Evolutionary conservation across 2,329 filamentous ascomycete species (phyloP).

Genomic region (Colletotrichum tabaci): DNA sequence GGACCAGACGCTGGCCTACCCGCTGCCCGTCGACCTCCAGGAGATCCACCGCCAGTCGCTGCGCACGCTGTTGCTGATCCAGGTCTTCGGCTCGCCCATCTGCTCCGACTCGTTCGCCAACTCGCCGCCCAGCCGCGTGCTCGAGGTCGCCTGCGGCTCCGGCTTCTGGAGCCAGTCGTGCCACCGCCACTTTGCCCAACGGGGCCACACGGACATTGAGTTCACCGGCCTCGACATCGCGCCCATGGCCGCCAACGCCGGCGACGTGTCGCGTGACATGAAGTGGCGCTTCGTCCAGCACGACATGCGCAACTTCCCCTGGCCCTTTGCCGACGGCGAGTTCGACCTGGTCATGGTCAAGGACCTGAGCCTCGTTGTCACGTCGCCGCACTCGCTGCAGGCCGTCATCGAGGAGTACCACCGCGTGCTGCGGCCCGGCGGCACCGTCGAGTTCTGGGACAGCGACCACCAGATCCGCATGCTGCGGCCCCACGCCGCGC

Average conservation of each 20-base stretch:
- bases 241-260: constrained; percentile 70
- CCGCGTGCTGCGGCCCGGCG: constrained; percentile 82
- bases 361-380: constrained; percentile 79
- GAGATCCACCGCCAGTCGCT: constrained; percentile 92
- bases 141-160: constrained; percentile 90
- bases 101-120: constrained; percentile 72
- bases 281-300: constrained; percentile 92
- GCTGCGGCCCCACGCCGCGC: constrained; percentile 82
- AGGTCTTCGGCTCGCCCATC: constrained; percentile 85
- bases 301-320: constrained; percentile 81
- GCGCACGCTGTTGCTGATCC: constrained; percentile 84
- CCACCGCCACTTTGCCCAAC: constrained; percentile 81
- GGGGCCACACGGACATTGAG: constrained; percentile 77
- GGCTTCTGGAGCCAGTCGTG: constrained; percentile 93
- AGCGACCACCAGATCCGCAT: constrained; percentile 88
- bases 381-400: constrained; percentile 69
- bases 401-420: constrained; percentile 78
- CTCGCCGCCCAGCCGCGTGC: constrained; percentile 80
- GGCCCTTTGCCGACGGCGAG: constrained; percentile 84
- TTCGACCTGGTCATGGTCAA: constrained; percentile 94
- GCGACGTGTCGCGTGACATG: constrained; percentile 74
- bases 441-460: constrained; percentile 90
- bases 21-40: constrained; percentile 88
- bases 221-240: constrained; percentile 90
- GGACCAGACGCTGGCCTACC: constrained; percentile 80